Percentiles rank a stretch among this genome's conserved stretches.
These are phyloP conservation scores for Acacia acuminata DNA, from an alignment of 306 rosid species.

Conservation along the genomic window DNA sequence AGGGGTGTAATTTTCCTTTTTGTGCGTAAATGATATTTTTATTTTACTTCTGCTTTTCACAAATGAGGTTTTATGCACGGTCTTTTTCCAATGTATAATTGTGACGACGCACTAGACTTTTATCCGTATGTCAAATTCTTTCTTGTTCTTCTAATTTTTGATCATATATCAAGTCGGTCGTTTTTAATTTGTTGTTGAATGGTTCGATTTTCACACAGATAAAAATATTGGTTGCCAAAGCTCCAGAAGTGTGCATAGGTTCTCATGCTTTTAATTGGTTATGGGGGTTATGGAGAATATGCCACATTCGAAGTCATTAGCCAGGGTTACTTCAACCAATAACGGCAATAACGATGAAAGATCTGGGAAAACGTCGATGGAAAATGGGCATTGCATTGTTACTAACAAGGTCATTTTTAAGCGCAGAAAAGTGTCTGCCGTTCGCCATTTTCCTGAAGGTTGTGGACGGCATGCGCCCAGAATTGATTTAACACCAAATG, in stretches of 20 bases:
- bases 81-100: not conserved
- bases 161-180: not conserved
- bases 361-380: constrained; percentile 37
- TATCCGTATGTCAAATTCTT: not conserved
- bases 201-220: not conserved
- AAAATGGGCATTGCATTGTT: constrained; percentile 43
- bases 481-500: constrained; percentile 12
- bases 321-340: constrained; percentile 38
- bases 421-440: constrained; percentile 55
- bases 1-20: not conserved
- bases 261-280: constrained; percentile 27
- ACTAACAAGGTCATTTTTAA: constrained; percentile 36
- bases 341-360: constrained; percentile 44
- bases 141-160: not conserved
- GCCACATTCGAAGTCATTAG: constrained; percentile 33
- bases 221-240: constrained; percentile 6
- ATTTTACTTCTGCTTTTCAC: not conserved
- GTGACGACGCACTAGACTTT: not conserved
- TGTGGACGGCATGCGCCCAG: constrained; percentile 59
- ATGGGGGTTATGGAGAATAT: constrained; percentile 40
- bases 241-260: constrained; percentile 5
- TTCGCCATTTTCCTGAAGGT: constrained; percentile 75
- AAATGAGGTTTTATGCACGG: not conserved
- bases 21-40: not conserved
- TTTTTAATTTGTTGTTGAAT: not conserved